Base-by-base conservation (phyloP, 805 yeast genomes). In the Kluyveromyces aestuarii region DNA sequence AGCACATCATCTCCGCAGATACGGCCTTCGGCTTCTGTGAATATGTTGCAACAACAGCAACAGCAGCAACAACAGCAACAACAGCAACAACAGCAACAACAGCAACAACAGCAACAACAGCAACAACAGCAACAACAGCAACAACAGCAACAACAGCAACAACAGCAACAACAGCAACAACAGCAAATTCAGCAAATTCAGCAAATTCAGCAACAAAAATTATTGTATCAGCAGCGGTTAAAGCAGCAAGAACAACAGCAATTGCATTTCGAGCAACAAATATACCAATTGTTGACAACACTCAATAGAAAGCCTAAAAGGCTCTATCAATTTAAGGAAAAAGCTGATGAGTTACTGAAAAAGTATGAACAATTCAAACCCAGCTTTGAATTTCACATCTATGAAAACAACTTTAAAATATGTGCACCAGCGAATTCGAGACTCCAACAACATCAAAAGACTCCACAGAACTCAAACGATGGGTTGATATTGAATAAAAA, bases 341-440 rank as follows among this genome's bases (percentile, higher is more conserved):
- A 89, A 9, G 69, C 84, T 18, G 84, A 79, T 50, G 87, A 82
- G 45, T 74, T 93, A 8, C 66, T 93, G 56, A 78, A 79, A 51
- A 90, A 89, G 63, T 90, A 82, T 63, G 81, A 83, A 55, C 78
- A 79, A 49, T 77, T 77, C 52, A 85, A 91, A 9, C 84, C 96
- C 8, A 85, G 95, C 38, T 68, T 91, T 50, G 95, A 82, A 54
- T 82, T 91, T 58, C 97, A 91, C 60, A 88, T 91, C 21, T 90
- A 87, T 66, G 93, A 88, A 57, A 88, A 87, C 49, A 96, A 90
- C 67, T 91, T 82, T 64, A 77, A 95, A 52, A 90, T 91, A 70
- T 95, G 95, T 53, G 87, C 86, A 54, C 91, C 85, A 46, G 67
- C 67, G 10, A 64, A 64, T 46, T 58, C 66, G 19, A 54, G 68